Evolutionary conservation across 176 grass and related monocot species (phyloP).

Genomic region (Lolium rigidum): DNA sequence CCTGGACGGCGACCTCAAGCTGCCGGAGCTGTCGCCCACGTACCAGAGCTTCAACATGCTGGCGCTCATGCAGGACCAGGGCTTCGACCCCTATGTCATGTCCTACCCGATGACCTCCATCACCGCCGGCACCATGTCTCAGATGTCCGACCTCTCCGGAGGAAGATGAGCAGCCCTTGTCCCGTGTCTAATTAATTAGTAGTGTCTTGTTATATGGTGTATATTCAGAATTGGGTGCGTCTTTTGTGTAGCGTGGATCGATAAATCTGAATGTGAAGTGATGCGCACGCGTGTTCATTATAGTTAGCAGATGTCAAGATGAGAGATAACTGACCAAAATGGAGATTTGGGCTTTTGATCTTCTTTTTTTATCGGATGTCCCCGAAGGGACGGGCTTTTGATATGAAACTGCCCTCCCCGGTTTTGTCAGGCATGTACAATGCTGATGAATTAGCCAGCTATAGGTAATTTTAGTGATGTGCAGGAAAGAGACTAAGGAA

Average conservation of each 20-base stretch:
- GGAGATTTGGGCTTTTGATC: not conserved
- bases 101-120: slow-evolving; percentile 48
- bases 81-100: slow-evolving; percentile 57
- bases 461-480: too few relatives aligned
- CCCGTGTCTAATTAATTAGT: not conserved
- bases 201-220: not conserved
- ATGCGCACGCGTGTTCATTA: not conserved
- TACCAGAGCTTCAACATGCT: slow-evolving; percentile 58
- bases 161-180: slow-evolving; percentile 38
- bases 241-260: not conserved
- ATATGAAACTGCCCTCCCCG: too few relatives aligned
- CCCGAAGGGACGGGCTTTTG: too few relatives aligned
- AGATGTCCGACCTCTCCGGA: slow-evolving; percentile 56
- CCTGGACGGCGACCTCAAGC: slow-evolving; percentile 53
- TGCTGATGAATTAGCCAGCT: too few relatives aligned
- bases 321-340: not conserved
- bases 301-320: not conserved
- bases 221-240: not conserved
- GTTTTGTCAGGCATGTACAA: too few relatives aligned
- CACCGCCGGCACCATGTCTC: slow-evolving; percentile 35
- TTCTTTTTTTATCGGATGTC: not conserved
- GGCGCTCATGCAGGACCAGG: slow-evolving; percentile 62
- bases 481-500: too few relatives aligned
- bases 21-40: slow-evolving; percentile 59
- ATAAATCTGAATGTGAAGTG: slow-evolving; percentile 25